A percentile compares a stretch with the other conserved stretches of the same genome.
phyloP scores from a whole-genome alignment of 768 basidiomycete genomes.

The Tricholoma saponaceum region DNA sequence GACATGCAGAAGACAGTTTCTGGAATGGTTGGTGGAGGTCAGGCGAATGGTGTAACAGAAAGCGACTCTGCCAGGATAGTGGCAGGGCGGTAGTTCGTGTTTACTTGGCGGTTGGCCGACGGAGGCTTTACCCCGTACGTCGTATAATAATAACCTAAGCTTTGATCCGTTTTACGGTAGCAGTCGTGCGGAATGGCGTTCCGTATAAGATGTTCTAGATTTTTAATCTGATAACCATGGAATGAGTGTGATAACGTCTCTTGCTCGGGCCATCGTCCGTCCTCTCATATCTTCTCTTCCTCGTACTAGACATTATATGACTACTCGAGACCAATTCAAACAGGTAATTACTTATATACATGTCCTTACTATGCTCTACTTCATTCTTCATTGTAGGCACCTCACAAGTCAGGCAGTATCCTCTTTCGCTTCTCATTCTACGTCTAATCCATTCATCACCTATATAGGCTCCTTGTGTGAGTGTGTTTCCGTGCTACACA shows the following conservation, averaged over 20 bases:
- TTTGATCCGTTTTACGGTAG: background rate
- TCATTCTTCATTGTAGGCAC: conserved; percentile 17
- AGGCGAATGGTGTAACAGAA: conserved; percentile 38
- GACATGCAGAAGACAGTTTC: conserved; percentile 87
- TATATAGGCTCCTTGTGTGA: conserved; percentile 47
- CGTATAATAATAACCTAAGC: background rate
- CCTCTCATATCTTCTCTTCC: conserved; percentile 9
- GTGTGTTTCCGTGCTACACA: conserved; percentile 13
- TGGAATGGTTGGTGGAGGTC: conserved; percentile 59
- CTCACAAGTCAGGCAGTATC: conserved; percentile 31
- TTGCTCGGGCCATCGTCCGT: conserved; percentile 1
- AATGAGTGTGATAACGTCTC: background rate
- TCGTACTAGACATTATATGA: conserved; percentile 13
- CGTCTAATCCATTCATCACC: conserved; percentile 7
- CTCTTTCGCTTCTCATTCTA: conserved; percentile 18
- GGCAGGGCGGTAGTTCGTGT: conserved; percentile 9
- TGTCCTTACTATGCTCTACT: background rate
- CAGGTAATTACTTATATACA: conserved; percentile 18
- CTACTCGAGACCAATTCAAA: conserved; percentile 23
- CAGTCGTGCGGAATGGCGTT: background rate
- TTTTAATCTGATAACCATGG: background rate
- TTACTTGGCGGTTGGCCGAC: background rate
- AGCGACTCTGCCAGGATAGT: conserved; percentile 5
- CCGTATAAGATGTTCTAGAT: background rate
- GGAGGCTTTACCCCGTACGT: too few species aligned